A percentile compares a stretch with the other conserved stretches of the same genome.
Evolutionary conservation across 2,329 filamentous ascomycete genomes (phyloP).

Genomic region (Pseudogymnoascus sp.): DNA sequence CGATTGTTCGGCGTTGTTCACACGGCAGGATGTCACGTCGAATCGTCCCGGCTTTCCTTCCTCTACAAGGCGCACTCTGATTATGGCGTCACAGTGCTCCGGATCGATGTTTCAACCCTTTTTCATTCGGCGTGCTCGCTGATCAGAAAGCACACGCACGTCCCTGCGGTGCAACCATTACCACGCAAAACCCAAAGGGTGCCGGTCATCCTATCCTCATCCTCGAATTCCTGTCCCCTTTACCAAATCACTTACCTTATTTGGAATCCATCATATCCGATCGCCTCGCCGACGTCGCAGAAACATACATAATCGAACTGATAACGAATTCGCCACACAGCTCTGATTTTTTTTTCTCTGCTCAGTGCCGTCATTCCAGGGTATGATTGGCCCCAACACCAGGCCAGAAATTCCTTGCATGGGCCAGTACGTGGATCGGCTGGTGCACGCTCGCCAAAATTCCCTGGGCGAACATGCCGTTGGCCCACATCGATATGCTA

Average conservation of each 20-base stretch:
- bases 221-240: background rate
- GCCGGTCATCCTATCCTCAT: background rate
- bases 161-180: background rate
- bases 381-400: background rate
- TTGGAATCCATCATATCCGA: background rate
- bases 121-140: background rate
- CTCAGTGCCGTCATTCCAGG: background rate
- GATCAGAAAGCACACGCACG: background rate
- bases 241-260: conserved; percentile 4
- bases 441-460: background rate
- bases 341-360: background rate
- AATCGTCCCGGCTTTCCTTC: background rate
- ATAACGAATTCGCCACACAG: conserved; percentile 5
- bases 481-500: background rate
- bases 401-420: conserved; percentile 3
- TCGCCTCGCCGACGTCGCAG: background rate
- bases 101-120: background rate
- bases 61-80: background rate
- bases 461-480: background rate
- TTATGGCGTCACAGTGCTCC: background rate
- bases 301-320: background rate
- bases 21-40: conserved; percentile 4
- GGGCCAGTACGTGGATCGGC: background rate
- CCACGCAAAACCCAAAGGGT: background rate
- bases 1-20: background rate